These are phyloP conservation scores for Eragrostis tef DNA, from an alignment of 202 grass and related monocot species.

Conservation along the genomic window DNA sequence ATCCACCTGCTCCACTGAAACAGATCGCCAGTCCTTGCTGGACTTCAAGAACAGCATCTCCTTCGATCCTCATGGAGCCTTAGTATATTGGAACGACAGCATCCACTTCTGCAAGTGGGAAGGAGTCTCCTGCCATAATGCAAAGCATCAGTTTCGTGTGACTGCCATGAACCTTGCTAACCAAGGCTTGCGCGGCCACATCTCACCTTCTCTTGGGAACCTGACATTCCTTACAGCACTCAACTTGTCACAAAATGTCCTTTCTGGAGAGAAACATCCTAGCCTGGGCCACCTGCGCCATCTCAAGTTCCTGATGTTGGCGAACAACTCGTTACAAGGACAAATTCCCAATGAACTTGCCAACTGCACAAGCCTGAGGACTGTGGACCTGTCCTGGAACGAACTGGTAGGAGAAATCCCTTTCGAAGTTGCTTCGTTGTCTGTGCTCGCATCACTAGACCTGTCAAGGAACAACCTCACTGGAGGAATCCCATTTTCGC, in stretches of 20 bases:
- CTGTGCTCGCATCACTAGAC: background rate
- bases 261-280: no score
- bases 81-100: constrained; percentile 48
- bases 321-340: constrained; percentile 38
- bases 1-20: background rate
- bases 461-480: constrained; percentile 33
- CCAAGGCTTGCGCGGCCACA: constrained; percentile 26
- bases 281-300: no score
- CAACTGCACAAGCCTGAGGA: constrained; percentile 35
- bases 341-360: constrained; percentile 27
- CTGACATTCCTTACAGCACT: constrained; percentile 43
- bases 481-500: constrained; percentile 19
- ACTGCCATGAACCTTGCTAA: background rate
- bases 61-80: background rate
- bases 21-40: constrained; percentile 10
- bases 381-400: no score
- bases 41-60: constrained; percentile 36
- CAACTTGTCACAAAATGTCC: constrained; percentile 27
- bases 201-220: constrained; percentile 47
- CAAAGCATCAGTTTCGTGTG: constrained; percentile 15
- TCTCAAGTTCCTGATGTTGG: constrained; percentile 16
- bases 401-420: no score
- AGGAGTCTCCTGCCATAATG: constrained; percentile 26
- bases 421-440: no score
- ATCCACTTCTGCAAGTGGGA: constrained; percentile 38